These are phyloP conservation scores for Penicillium verhagenii DNA, from an alignment of 495 filamentous ascomycete genomes.

Conservation along the genomic window DNA sequence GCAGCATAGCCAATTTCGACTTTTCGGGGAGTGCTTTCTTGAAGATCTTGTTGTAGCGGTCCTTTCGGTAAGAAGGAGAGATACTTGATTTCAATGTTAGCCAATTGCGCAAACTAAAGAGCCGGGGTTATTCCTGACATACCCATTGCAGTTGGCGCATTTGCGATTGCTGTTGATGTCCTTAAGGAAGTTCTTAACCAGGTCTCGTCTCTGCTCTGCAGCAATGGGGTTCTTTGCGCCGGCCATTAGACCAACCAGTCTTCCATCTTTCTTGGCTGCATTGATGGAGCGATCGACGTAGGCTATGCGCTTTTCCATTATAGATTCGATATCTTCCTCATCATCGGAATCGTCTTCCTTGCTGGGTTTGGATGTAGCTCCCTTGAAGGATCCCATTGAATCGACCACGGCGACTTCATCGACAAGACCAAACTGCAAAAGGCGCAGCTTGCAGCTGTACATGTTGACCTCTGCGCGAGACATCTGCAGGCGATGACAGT, in stretches of 20 bases:
- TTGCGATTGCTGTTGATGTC: constrained; percentile 60
- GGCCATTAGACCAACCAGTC: constrained; percentile 51
- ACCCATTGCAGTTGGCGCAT: constrained; percentile 74
- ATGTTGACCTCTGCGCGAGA: constrained; percentile 68
- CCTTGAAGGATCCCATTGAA: constrained; percentile 43
- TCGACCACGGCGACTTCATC: constrained; percentile 69
- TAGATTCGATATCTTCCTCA: constrained; percentile 56
- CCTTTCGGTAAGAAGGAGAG: constrained; percentile 78
- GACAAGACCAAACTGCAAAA: constrained; percentile 82
- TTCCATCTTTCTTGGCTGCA: constrained; percentile 44
- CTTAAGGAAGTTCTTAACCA: constrained; percentile 79
- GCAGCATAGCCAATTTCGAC: constrained; percentile 68
- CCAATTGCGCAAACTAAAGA: constrained; percentile 3
- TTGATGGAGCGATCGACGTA: constrained; percentile 70
- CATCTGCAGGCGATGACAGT: constrained; percentile 82
- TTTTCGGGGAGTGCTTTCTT: constrained; percentile 72
- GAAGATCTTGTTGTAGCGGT: constrained; percentile 89
- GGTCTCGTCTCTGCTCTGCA: constrained; percentile 65
- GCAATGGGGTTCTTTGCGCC: constrained; percentile 78
- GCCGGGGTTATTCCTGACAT: constrained; percentile 22
- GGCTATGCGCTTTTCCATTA: constrained; percentile 63
- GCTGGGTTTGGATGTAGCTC: constrained; percentile 23
- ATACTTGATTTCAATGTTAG: constrained; percentile 45
- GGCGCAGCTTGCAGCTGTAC: constrained; percentile 78
- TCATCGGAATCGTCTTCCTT: constrained; percentile 49